Base-by-base conservation (phyloP, 2,329 filamentous ascomycete genomes). In the Setomelanomma holmii region DNA sequence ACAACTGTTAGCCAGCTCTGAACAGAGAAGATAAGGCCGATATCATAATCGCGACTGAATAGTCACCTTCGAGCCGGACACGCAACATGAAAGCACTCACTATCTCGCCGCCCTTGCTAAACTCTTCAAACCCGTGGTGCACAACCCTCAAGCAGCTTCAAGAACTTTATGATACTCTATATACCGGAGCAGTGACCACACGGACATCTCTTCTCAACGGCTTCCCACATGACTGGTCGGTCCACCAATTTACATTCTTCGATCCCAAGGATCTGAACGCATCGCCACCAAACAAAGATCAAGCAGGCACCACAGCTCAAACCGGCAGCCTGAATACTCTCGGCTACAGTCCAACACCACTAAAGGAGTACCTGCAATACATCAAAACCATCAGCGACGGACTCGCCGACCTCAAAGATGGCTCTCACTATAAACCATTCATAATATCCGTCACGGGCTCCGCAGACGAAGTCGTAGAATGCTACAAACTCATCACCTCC, bases 41-140 rank as follows among this genome's bases (percentile, higher is more conserved):
- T n/a, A n/a, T n/a, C n/a, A n/a, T n/a, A n/a, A n/a, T n/a, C n/a
- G n/a, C n/a, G n/a, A n/a, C n/a, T n/a, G n/a, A n/a, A n/a, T n/a
- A n/a, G n/a, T n/a, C n/a, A n/a, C n/a, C n/a, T n/a, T n/a, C n/a
- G n/a, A n/a, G n/a, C n/a, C n/a, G n/a, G n/a, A n/a, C n/a, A 39
- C 21, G 17, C 23, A 50, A 34, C 11, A 68, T 71, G 68, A 64
- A 60, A 35, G 54, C 74, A 8, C 74, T 89, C 8, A 44, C 60
- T 6, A 84, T 91, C 53, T 62, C 78, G 38, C 88, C 88, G 0
- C 88, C 88, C 0, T 78, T 93, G 5, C 78, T 92, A 58, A 93
- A 93, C 75, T 89, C 89, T 0, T 85, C 90, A 23, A 88, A 84
- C 43, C 89, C 89, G 0, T 92, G 89, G 89, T 89, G 89, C 21